A percentile compares a stretch with the other conserved stretches of the same genome.
phyloP scores from a whole-genome alignment of 2,329 filamentous ascomycete species.

The Gaeumannomyces tritici region DNA sequence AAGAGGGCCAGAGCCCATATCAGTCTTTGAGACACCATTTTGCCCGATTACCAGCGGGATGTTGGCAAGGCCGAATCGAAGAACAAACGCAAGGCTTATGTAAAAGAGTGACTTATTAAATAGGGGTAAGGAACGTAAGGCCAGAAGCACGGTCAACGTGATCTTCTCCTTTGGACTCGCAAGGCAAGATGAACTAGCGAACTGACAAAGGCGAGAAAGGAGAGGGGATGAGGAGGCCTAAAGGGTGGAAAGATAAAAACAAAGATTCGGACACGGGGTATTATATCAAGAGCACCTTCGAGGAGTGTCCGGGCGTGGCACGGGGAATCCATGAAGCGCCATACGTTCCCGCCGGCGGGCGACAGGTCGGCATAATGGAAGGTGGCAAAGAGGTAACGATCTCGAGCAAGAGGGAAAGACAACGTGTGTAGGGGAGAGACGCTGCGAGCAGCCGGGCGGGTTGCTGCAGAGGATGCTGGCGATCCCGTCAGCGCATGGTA shows the following conservation, averaged over 20 bases:
- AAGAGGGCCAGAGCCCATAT: constrained; percentile 17
- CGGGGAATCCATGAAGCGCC: not conserved
- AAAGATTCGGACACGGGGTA: not conserved
- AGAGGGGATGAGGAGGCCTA: constrained; percentile 1
- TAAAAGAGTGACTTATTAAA: not conserved
- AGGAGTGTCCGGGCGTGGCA: not conserved
- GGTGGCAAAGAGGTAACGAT: not conserved
- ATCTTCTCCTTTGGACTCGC: constrained; percentile 18
- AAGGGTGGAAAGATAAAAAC: not conserved
- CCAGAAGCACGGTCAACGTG: constrained; percentile 23
- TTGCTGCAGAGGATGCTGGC: constrained; percentile 12
- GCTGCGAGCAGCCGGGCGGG: constrained; percentile 3
- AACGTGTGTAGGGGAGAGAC: not conserved
- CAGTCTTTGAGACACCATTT: constrained; percentile 18
- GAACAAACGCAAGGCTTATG: not conserved
- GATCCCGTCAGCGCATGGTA: constrained; percentile 18
- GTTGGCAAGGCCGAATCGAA: constrained; percentile 6
- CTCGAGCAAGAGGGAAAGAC: constrained; percentile 1
- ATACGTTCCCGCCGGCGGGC: not conserved
- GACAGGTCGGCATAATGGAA: not conserved
- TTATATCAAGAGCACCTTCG: not conserved
- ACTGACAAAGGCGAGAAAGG: constrained; percentile 9
- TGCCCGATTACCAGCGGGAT: constrained; percentile 7
- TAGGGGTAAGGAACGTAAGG: constrained; percentile 11
- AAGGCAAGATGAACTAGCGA: constrained; percentile 12